phyloP scores from a whole-genome alignment of 2,329 filamentous ascomycete species.

The Exophiala alcalophila region DNA sequence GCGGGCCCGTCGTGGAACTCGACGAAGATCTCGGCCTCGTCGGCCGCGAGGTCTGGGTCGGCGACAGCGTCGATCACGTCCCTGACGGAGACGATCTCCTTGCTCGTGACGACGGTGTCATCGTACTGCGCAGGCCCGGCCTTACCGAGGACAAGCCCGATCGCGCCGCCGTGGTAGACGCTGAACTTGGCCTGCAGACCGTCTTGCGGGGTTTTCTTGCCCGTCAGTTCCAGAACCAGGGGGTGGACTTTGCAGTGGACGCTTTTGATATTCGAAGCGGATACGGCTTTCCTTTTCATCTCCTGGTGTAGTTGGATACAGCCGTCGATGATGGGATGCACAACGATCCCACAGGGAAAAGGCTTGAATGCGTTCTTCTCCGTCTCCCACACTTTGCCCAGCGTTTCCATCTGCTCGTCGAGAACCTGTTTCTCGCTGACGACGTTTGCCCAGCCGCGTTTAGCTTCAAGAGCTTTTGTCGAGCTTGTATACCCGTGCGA shows the following conservation, averaged over 20 bases:
- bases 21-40: slow-evolving; percentile 44
- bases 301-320: slow-evolving; percentile 48
- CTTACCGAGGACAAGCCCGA: slow-evolving; percentile 51
- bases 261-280: slow-evolving; percentile 37
- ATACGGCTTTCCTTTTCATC: slow-evolving; percentile 34
- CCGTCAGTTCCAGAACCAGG: slow-evolving; percentile 53
- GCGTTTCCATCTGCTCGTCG: slow-evolving; percentile 38
- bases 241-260: slow-evolving; percentile 50
- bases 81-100: slow-evolving; percentile 43
- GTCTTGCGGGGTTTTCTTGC: slow-evolving; percentile 49
- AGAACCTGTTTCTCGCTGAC: slow-evolving; percentile 44
- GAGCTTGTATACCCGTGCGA: slow-evolving; percentile 51
- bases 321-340: slow-evolving; percentile 55
- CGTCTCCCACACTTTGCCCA: slow-evolving; percentile 49
- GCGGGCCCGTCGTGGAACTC: slow-evolving; percentile 38
- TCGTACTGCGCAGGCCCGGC: slow-evolving; percentile 53
- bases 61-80: slow-evolving; percentile 46
- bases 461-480: slow-evolving; percentile 49
- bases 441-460: slow-evolving; percentile 54
- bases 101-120: slow-evolving; percentile 46
- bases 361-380: slow-evolving; percentile 56
- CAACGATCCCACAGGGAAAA: slow-evolving; percentile 57
- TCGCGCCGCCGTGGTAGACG: slow-evolving; percentile 54
- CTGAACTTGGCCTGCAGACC: slow-evolving; percentile 56
- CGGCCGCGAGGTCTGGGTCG: slow-evolving; percentile 41